A percentile compares a stretch with the other conserved stretches of the same genome.
Evolutionary conservation across 345 rosid genomes (phyloP).

Genomic region (Excoecaria cochinchinensis): DNA sequence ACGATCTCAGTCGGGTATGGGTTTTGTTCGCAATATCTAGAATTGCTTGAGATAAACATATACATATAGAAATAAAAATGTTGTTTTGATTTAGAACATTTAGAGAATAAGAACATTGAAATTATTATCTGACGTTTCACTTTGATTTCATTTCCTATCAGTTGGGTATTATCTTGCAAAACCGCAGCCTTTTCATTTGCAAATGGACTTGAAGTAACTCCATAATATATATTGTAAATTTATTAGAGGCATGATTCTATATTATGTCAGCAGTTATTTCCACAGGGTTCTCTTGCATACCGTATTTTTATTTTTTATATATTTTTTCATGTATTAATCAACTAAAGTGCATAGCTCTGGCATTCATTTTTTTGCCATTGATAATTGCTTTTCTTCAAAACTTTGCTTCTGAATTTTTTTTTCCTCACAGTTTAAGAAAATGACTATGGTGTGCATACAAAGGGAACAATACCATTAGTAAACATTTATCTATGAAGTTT

Average conservation of each 20-base stretch:
- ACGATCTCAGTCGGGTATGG: conserved; percentile 88
- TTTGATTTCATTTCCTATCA: neutral
- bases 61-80: neutral
- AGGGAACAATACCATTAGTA: neutral
- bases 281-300: neutral
- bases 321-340: neutral
- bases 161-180: neutral
- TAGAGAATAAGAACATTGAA: neutral
- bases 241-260: neutral
- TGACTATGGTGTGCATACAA: neutral
- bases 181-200: neutral
- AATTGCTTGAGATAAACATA: neutral
- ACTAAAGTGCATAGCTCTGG: neutral
- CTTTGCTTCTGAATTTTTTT: too few species aligned
- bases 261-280: neutral
- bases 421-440: neutral
- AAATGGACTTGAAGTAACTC: neutral
- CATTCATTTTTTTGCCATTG: neutral
- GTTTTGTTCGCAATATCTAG: conserved; percentile 3
- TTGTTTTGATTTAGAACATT: neutral
- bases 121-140: neutral
- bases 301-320: neutral
- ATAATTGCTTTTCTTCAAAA: too few species aligned
- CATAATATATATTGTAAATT: neutral
- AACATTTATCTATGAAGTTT: neutral